phyloP scores from a whole-genome alignment of 1,284 basidiomycete genomes.

The Naganishia albida region DNA sequence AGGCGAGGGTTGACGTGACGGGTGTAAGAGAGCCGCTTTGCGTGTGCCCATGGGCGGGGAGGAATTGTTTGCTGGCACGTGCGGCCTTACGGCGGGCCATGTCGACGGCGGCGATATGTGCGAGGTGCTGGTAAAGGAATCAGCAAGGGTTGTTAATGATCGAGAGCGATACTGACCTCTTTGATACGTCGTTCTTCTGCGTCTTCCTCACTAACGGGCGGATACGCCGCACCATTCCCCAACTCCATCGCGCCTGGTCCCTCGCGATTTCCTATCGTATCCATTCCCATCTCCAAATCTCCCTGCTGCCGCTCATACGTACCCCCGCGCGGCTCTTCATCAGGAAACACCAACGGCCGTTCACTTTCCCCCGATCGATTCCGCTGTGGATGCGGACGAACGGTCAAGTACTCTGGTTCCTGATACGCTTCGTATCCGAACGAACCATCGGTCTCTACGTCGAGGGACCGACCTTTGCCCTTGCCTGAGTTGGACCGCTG shows the following conservation, averaged over 20 bases:
- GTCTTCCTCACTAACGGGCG: slow-evolving; percentile 47
- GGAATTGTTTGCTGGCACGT: slow-evolving; percentile 29
- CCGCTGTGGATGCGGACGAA: neutral
- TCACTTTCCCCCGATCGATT: slow-evolving; percentile 2
- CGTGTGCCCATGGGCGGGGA: neutral
- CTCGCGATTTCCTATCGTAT: slow-evolving; percentile 1
- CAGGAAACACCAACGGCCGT: neutral
- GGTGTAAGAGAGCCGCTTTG: neutral
- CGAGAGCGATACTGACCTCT: slow-evolving; percentile 43
- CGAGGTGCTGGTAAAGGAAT: slow-evolving; percentile 45
- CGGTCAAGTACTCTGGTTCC: slow-evolving; percentile 14
- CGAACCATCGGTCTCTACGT: neutral
- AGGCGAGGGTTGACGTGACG: slow-evolving; percentile 13
- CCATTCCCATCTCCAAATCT: slow-evolving; percentile 2
- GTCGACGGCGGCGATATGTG: slow-evolving; percentile 49
- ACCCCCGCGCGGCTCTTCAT: neutral
- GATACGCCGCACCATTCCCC: slow-evolving; percentile 30
- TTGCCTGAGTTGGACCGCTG: neutral
- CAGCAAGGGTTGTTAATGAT: neutral
- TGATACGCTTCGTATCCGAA: neutral
- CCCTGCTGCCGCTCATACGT: neutral
- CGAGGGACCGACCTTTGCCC: slow-evolving; percentile 2
- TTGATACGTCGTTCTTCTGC: slow-evolving; percentile 50
- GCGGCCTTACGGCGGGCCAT: slow-evolving; percentile 46
- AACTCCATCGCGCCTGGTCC: slow-evolving; percentile 5